Base-by-base conservation (phyloP, 1,284 basidiomycete species). In the Afroboletus lepidellus region DNA sequence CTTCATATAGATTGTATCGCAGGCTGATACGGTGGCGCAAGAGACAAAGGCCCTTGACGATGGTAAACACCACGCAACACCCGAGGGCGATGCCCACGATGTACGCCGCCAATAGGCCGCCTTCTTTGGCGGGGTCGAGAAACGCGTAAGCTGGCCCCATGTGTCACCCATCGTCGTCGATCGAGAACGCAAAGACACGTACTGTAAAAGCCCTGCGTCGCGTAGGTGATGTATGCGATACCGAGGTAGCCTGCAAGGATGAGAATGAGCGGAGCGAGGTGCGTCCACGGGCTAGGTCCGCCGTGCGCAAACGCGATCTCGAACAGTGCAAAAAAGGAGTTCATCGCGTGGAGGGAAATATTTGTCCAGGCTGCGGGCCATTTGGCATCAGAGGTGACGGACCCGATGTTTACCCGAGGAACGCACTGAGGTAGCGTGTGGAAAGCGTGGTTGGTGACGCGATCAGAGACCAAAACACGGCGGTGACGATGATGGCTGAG, bases 401-500 rank as follows among this genome's bases (percentile, higher is more conserved):
- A 11, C 12, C n/a, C 3, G 13, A 32, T 15, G 25, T 2, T 36
- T 15, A 46, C 8, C 20, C 12, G n/a, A 36, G 20, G 29, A 9
- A 46, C 76, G 48, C 51, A 81, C 78, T 52, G 15, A 41, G 51
- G 50, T 70, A 78, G 6, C 54, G 37, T 3, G 74, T 72, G 3
- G 46, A 36, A 55, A 85, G 80, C 0, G 77, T 77, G 0, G 57
- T 25, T 0, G 76, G 50, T 5, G 68, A 65, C 2, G 80, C 60
- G 3, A 90, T 72, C 8, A 89, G 60, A 0, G 73, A 60, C 87
- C 88, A 90, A 62, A 74, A 90, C 0, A 88, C 81, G 30, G 77
- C 69, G 0, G 84, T 86, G 2, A 88, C 84, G 21, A 90, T 62
- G 50, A 90, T 70, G 5, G 88, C 87, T 55, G 44, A 47, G 29